These are phyloP conservation scores for Quambalaria eucalypti DNA, from an alignment of 1,284 basidiomycete genomes.

Conservation along the genomic window DNA sequence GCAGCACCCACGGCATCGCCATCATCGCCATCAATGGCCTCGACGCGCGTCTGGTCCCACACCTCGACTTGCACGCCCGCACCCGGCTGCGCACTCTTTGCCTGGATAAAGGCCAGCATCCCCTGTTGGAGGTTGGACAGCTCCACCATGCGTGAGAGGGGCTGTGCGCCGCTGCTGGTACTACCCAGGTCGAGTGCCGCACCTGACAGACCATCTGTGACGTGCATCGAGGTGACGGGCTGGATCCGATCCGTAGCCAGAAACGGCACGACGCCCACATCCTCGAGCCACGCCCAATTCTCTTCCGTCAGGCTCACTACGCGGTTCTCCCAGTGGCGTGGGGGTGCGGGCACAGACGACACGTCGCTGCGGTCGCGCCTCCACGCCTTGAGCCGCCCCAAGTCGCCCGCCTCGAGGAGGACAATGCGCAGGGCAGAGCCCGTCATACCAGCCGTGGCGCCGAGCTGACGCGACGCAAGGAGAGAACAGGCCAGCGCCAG, in stretches of 20 bases:
- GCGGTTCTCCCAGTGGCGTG: conserved; percentile 43
- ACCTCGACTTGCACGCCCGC: conserved; percentile 54
- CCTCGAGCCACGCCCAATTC: conserved; percentile 36
- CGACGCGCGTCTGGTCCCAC: conserved; percentile 60
- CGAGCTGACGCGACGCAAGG: neutral
- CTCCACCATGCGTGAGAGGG: conserved; percentile 41
- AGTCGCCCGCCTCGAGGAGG: conserved; percentile 33
- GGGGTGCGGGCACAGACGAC: too few species aligned
- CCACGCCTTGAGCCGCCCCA: conserved; percentile 24
- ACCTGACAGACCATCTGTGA: conserved; percentile 43
- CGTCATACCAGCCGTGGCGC: conserved; percentile 8
- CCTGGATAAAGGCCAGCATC: conserved; percentile 28
- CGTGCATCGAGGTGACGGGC: conserved; percentile 32
- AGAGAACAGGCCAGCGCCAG: conserved; percentile 24
- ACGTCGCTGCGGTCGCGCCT: conserved; percentile 8
- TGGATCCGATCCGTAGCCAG: conserved; percentile 26
- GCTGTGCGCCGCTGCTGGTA: conserved; percentile 1
- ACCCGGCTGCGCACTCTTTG: conserved; percentile 33
- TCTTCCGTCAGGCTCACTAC: conserved; percentile 39
- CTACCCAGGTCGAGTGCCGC: conserved; percentile 35
- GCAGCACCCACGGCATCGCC: neutral
- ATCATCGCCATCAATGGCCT: conserved; percentile 56
- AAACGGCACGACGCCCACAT: conserved; percentile 22
- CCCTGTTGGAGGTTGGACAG: conserved; percentile 43
- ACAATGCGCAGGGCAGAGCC: conserved; percentile 19